These are phyloP conservation scores for Hydrangea macrophylla DNA, from an alignment of 148 eudicot genomes.

Conservation along the genomic window DNA sequence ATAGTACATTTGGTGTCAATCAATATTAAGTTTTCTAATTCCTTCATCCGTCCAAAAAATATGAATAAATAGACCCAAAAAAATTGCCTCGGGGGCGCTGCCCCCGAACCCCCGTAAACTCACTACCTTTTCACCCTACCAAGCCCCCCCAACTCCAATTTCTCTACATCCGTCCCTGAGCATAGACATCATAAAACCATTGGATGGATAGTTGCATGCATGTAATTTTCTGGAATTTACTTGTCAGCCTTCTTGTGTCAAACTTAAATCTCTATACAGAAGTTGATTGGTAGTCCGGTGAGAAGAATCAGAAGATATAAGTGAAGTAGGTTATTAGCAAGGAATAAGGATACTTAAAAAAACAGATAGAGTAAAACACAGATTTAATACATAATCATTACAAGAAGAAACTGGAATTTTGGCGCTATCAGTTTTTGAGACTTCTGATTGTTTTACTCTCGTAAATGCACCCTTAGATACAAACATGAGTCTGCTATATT, in stretches of 20 bases:
- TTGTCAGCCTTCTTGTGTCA: background rate
- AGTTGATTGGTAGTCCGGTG: background rate
- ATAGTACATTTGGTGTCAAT: too few relatives aligned
- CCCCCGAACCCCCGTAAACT: too few relatives aligned
- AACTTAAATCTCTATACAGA: background rate
- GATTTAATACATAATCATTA: background rate
- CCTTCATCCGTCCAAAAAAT: too few relatives aligned
- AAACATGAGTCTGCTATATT: background rate
- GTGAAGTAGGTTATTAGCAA: too few relatives aligned
- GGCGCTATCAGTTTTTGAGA: background rate
- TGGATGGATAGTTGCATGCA: background rate
- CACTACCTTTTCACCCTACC: too few relatives aligned
- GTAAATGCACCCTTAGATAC: background rate
- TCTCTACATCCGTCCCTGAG: too few relatives aligned
- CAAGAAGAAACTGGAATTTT: background rate
- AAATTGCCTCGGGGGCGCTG: too few relatives aligned
- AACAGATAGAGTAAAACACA: background rate
- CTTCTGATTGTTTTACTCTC: background rate
- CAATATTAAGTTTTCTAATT: too few relatives aligned
- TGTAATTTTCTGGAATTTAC: background rate
- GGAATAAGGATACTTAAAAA: background rate
- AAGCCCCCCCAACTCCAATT: too few relatives aligned
- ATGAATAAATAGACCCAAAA: too few relatives aligned
- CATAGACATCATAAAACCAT: background rate
- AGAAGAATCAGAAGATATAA: background rate